These are phyloP conservation scores for Penicillium fuscoglaucum DNA, from an alignment of 2,329 filamentous ascomycete genomes.

Conservation along the genomic window DNA sequence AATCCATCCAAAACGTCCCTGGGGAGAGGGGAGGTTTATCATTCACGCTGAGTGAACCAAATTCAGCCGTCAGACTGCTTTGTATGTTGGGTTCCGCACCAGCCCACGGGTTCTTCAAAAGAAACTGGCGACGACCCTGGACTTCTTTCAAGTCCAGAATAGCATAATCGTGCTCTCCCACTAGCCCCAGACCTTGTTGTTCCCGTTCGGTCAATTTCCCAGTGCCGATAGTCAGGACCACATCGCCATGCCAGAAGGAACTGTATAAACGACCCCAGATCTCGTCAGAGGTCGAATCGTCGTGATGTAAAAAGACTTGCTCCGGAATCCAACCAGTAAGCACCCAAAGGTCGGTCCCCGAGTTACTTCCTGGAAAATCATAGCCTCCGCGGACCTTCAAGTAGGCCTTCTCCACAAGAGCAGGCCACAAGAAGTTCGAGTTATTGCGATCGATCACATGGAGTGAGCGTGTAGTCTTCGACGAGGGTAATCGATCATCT, in stretches of 20 bases:
- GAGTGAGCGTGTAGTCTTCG: slow-evolving; percentile 68
- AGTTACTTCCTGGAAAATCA: slow-evolving; percentile 97
- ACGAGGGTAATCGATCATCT: slow-evolving; percentile 83
- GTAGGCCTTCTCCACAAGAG: slow-evolving; percentile 92
- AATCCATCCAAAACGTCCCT: slow-evolving; percentile 91
- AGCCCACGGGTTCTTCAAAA: slow-evolving; percentile 95
- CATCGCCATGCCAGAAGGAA: slow-evolving; percentile 74
- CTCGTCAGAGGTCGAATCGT: slow-evolving; percentile 72
- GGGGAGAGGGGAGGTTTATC: slow-evolving; percentile 45
- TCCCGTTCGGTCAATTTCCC: slow-evolving; percentile 75
- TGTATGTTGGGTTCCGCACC: slow-evolving; percentile 59
- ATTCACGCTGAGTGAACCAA: slow-evolving; percentile 15
- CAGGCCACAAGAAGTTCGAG: slow-evolving; percentile 82
- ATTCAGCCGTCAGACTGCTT: not conserved
- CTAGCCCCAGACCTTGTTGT: slow-evolving; percentile 77
- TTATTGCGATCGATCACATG: slow-evolving; percentile 87
- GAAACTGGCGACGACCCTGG: slow-evolving; percentile 63
- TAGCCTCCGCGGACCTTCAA: slow-evolving; percentile 94
- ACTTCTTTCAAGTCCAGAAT: slow-evolving; percentile 74
- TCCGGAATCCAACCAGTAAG: slow-evolving; percentile 96
- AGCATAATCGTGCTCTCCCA: slow-evolving; percentile 91
- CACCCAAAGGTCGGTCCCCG: slow-evolving; percentile 89
- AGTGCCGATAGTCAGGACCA: slow-evolving; percentile 87
- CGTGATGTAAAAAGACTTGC: slow-evolving; percentile 86
- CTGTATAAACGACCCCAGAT: slow-evolving; percentile 77